These are phyloP conservation scores for Pestalotiopsis sp. DNA, from an alignment of 2,329 filamentous ascomycete species.

Conservation along the genomic window DNA sequence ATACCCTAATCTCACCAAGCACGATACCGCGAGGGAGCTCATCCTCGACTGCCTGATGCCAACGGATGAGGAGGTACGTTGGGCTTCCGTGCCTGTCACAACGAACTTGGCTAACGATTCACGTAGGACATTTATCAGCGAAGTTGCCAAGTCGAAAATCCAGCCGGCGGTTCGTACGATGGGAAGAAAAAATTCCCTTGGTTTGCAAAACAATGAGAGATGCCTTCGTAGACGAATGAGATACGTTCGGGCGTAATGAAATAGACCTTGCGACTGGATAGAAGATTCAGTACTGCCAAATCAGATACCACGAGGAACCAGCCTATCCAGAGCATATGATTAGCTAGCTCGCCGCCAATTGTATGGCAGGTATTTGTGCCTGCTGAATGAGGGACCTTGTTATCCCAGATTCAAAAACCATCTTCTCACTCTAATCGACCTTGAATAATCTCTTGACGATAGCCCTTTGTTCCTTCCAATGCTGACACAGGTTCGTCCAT, in stretches of 20 bases:
- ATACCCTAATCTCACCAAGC: conserved; percentile 72
- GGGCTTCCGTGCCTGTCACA: not conserved
- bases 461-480: not conserved
- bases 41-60: conserved; percentile 81
- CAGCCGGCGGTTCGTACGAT: conserved; percentile 47
- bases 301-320: conserved; percentile 6
- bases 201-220: conserved; percentile 50
- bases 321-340: not conserved
- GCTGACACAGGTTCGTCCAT: not conserved
- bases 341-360: not conserved
- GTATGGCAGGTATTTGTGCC: not conserved
- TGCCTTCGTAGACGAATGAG: conserved; percentile 1
- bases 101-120: not conserved
- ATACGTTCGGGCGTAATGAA: conserved; percentile 4
- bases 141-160: conserved; percentile 61
- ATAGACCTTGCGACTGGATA: conserved; percentile 8
- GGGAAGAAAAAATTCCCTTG: conserved; percentile 69
- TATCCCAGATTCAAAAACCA: not conserved
- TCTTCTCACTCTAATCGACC: not conserved
- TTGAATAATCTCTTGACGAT: too few species aligned
- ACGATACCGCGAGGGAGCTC: conserved; percentile 72
- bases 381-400: not conserved
- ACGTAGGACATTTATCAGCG: conserved; percentile 65
- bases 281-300: conserved; percentile 4
- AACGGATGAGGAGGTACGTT: conserved; percentile 83